Base-by-base conservation (phyloP, 2,329 filamentous ascomycete species). In the Blastomyces emzantsi region DNA sequence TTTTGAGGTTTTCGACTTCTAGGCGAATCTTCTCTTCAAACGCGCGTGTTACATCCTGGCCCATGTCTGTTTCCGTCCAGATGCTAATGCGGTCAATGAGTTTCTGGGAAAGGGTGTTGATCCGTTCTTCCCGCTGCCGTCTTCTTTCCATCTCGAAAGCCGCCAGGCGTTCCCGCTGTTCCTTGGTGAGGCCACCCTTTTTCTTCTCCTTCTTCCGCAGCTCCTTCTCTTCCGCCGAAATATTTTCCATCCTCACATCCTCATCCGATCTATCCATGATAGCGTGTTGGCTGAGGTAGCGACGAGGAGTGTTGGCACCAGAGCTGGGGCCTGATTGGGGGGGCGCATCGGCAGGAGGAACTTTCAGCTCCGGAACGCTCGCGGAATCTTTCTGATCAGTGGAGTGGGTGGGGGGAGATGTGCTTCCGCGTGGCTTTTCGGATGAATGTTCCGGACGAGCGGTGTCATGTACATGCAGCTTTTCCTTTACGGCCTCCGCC, bases 41-140 rank as follows among this genome's bases (percentile, higher is more conserved):
- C 0, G 94, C 90, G 64, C 80, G 80, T 43, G 93, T 97, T 65
- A 97, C 90, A 70, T 96, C 92, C 17, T 78, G 66, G 56, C 88
- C 85, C 79, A 94, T 96, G 78, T 97, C 94, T 3, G 93, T 97
- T 81, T 99, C 94, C 6, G 94, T 97, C 93, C 92, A 97, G 52
- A 97, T 87, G 68, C 88, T 92, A 72, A 97, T 85, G 64, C 92
- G 89, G 75, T 97, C 91, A 65, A 94, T 79, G 30, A 99, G 84
- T 79, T 97, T 97, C 74, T 87, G 86, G 15, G 87, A 82, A 19
- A 99, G 83, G 7, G 86, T 94, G 65, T 91, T 86, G 33, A 99
- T 90, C 66, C 94, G 90, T 77, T 99, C 92, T 73, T 97, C 87
- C 54, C 94, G 89, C 66, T 95, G 86, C 69, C 83, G 85, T 65